phyloP scores from a whole-genome alignment of 495 filamentous ascomycete species.

The Hypoxylon fragiforme region DNA sequence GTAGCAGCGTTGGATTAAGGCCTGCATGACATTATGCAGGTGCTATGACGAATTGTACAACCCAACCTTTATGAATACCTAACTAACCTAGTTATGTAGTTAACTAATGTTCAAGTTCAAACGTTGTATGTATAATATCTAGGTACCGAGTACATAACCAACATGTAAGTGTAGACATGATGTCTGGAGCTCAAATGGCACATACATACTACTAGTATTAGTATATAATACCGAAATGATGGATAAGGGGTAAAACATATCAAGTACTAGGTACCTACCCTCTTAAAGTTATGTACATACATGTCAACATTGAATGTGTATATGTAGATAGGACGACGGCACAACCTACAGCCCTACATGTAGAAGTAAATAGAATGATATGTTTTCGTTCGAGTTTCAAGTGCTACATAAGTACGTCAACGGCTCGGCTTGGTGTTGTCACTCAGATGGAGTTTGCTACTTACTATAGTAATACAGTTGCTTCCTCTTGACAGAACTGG shows the following conservation, averaged over 20 bases:
- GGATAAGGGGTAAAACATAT: neutral
- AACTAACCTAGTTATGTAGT: too few species aligned
- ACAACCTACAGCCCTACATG: neutral
- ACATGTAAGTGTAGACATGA: too few species aligned
- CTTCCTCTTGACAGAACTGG: constrained; percentile 2
- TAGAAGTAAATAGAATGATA: neutral
- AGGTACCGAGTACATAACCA: too few species aligned
- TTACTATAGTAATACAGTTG: constrained; percentile 4
- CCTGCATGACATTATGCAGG: constrained; percentile 34
- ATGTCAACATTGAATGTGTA: neutral
- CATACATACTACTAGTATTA: too few species aligned
- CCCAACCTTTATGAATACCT: constrained; percentile 2
- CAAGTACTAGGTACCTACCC: neutral
- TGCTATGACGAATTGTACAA: constrained; percentile 35
- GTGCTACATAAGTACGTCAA: neutral
- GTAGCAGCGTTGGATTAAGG: constrained; percentile 21
- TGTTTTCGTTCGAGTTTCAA: neutral
- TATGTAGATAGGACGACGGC: too few species aligned
- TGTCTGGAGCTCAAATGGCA: too few species aligned
- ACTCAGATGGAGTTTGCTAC: constrained; percentile 15
- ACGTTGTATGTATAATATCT: too few species aligned
- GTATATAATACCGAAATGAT: constrained; percentile 2
- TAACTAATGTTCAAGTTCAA: too few species aligned
- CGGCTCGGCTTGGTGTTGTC: neutral
- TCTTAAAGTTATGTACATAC: neutral